Conservation (phyloP, 2,329 filamentous ascomycete species). For the Xylariales sp. region DNA sequence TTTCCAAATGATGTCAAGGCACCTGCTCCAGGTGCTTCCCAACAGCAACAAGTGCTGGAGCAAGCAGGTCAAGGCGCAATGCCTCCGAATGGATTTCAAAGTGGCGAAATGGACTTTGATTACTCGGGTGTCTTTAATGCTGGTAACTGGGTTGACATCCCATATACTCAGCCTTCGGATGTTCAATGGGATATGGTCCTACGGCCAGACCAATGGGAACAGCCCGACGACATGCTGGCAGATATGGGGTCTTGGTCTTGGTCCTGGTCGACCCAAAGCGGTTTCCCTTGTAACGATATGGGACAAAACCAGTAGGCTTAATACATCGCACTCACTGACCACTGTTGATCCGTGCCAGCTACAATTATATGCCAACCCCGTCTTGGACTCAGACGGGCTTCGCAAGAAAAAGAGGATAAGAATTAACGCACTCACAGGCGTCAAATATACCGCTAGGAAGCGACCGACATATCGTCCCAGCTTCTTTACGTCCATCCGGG, state of each 20-base stretch:
- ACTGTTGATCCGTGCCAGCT: too few species aligned
- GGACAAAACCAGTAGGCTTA: neutral
- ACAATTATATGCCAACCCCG: too few species aligned
- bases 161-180: neutral
- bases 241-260: slow-evolving; percentile 4
- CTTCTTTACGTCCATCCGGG: too few species aligned
- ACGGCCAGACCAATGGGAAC: slow-evolving; percentile 9
- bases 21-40: neutral
- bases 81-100: neutral
- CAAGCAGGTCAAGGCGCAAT: neutral
- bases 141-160: neutral
- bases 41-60: neutral
- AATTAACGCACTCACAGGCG: too few species aligned
- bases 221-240: slow-evolving; percentile 8
- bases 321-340: too few species aligned
- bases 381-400: too few species aligned
- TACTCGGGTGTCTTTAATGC: slow-evolving; percentile 10
- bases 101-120: slow-evolving; percentile 3
- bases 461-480: too few species aligned
- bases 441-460: too few species aligned
- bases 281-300: slow-evolving; percentile 1
- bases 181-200: slow-evolving; percentile 12
- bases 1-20: neutral
- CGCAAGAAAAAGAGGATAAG: too few species aligned
- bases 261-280: slow-evolving; percentile 1